Evolutionary conservation across 2,329 filamentous ascomycete genomes (phyloP).

Genomic region (Epichloe uncinata): DNA sequence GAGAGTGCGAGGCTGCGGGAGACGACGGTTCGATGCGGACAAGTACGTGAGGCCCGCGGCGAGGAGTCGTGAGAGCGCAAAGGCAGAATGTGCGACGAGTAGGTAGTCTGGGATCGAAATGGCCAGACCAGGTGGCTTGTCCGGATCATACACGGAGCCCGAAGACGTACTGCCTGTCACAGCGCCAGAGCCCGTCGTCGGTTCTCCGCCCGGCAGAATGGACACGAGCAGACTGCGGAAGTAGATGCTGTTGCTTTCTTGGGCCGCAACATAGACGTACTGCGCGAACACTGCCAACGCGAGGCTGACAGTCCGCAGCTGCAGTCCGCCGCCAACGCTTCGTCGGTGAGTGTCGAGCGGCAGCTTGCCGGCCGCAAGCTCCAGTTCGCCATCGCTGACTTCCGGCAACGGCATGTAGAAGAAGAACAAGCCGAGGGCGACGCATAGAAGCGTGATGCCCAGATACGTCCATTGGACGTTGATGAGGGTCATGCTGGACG

Average conservation of each 20-base stretch:
- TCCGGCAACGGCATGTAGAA: conserved; percentile 56
- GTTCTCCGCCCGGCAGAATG: conserved; percentile 18
- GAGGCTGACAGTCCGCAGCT: conserved; percentile 43
- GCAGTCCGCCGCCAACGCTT: conserved; percentile 33
- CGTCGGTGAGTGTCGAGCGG: conserved; percentile 37
- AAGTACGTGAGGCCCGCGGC: conserved; percentile 51
- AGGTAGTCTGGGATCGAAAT: conserved; percentile 51
- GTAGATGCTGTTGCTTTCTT: conserved; percentile 51
- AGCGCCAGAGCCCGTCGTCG: conserved; percentile 10
- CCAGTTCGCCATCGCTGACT: conserved; percentile 41
- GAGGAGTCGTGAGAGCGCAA: conserved; percentile 60
- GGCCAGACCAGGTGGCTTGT: conserved; percentile 30
- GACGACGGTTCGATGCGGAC: conserved; percentile 31
- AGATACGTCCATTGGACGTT: conserved; percentile 79
- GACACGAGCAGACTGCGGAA: conserved; percentile 39
- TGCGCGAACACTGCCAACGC: conserved; percentile 62
- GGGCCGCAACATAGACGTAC: conserved; percentile 66
- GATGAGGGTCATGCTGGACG: conserved; percentile 37
- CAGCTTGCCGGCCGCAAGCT: conserved; percentile 31
- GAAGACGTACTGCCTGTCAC: conserved; percentile 14
- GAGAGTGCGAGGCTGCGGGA: conserved; percentile 56
- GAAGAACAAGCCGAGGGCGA: conserved; percentile 54
- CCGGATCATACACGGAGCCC: conserved; percentile 14
- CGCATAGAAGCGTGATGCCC: conserved; percentile 64
- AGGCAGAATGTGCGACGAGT: conserved; percentile 57